A percentile compares a stretch with the other conserved stretches of the same genome.
Evolutionary conservation across 2,329 filamentous ascomycete genomes (phyloP).

Genomic region (Monilinia fructicola): DNA sequence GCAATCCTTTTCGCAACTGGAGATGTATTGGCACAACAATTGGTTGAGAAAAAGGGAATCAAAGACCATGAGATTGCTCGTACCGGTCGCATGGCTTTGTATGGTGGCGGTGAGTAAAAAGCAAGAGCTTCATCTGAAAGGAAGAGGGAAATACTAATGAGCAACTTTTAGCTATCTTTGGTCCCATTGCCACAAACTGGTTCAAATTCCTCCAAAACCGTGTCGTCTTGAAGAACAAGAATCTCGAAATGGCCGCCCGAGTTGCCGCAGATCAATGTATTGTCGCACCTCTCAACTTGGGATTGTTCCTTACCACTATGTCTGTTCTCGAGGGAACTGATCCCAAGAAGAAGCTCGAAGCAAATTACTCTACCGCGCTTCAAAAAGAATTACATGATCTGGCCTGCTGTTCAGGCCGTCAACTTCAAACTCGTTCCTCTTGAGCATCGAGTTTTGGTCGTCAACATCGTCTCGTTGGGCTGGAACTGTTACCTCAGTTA

Average conservation of each 20-base stretch:
- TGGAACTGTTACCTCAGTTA: conserved; percentile 47
- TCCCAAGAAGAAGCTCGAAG: conserved; percentile 60
- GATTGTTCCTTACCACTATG: conserved; percentile 66
- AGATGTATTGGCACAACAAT: conserved; percentile 87
- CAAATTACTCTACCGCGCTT: conserved; percentile 59
- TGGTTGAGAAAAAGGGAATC: conserved; percentile 77
- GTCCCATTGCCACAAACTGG: conserved; percentile 69
- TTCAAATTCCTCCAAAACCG: conserved; percentile 64
- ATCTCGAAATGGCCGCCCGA: conserved; percentile 60
- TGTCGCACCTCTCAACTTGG: conserved; percentile 65
- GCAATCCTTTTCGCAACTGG: conserved; percentile 90
- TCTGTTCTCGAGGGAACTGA: conserved; percentile 61
- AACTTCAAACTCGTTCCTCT: conserved; percentile 72
- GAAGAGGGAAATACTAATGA: conserved; percentile 11
- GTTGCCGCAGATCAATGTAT: conserved; percentile 64
- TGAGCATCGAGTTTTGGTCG: conserved; percentile 66
- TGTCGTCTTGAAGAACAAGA: conserved; percentile 56
- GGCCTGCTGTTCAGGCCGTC: conserved; percentile 65
- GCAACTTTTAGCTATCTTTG: conserved; percentile 57
- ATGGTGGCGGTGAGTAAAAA: conserved; percentile 58
- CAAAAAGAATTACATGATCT: conserved; percentile 68
- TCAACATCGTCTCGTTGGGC: conserved; percentile 67
- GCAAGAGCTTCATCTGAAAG: not conserved
- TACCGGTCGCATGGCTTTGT: conserved; percentile 76
- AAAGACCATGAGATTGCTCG: conserved; percentile 72